Base-by-base conservation (phyloP, 306 rosid species). In the Trifolium repens region DNA sequence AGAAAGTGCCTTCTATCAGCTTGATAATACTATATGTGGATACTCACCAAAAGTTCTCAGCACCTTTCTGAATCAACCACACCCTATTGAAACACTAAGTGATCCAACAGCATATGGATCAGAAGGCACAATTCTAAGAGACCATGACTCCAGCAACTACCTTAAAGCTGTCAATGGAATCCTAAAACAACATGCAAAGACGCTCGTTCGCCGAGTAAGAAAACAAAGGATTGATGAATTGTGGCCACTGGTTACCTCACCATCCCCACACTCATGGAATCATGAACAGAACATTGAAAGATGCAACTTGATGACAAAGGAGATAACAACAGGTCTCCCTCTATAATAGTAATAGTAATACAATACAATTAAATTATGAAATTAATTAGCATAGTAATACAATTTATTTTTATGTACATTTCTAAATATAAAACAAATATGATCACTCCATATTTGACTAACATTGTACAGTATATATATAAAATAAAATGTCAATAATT, bases 41-140 rank as follows among this genome's bases (percentile, higher is more conserved):
- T 88, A 72, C 85, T 85, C 90, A 40, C 57, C 89, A 50, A 76
- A 83, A 72, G 79, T 91, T 67, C 80, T 91, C 2, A 83, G 75
- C 73, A 73, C 89, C 46, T 91, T 93, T 77, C 86, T 93, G 42
- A 93, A 91, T 39, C 85, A 71, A 69, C 98, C 98, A 4, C 98
- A 93, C 83, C 98, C 98, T 7, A 80, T 93, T 64, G 96, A 93
- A 61, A 93, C 97, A 62, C 84, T 93, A 2, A 89, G 98, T 58
- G 91, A 93, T 77, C 96, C 96, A 74, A 85, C 96, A 64, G 98
- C 98, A 34, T 93, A 93, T 66, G 89, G 97, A 63, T 87, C 98
- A 46, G 91, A 88, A 34, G 97, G 98, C 52, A 88, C 96, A 62
- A 88, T 93, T 75, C 85, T 85, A 40, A 82, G 96, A 76, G 98